These are phyloP conservation scores for Colletotrichum sp. DNA, from an alignment of 2,329 filamentous ascomycete species.

Conservation along the genomic window DNA sequence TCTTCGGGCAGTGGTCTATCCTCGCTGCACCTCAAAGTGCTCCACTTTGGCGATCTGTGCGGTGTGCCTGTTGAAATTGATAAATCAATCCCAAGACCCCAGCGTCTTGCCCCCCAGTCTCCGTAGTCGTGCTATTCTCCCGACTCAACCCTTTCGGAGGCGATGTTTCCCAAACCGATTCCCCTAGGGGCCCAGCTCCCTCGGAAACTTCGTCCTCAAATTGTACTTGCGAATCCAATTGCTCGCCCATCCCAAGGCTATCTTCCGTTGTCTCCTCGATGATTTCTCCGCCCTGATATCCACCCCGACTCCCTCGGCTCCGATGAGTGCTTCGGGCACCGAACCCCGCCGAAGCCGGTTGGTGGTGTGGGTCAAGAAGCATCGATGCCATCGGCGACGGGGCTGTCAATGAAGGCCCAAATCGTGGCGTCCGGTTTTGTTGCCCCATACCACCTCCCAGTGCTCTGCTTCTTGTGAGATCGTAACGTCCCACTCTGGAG, in stretches of 20 bases:
- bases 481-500: conserved; percentile 52
- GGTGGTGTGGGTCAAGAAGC: conserved; percentile 77
- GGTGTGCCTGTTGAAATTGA: conserved; percentile 62
- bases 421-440: conserved; percentile 44
- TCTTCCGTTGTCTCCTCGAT: conserved; percentile 62
- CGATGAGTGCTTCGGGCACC: conserved; percentile 52
- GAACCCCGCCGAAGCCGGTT: conserved; percentile 59
- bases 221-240: conserved; percentile 59
- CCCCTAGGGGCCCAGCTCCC: conserved; percentile 55
- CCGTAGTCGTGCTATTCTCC: conserved; percentile 54
- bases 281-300: conserved; percentile 54
- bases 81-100: conserved; percentile 64
- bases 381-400: conserved; percentile 75
- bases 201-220: conserved; percentile 61
- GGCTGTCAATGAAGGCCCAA: conserved; percentile 49
- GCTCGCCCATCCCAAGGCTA: conserved; percentile 38
- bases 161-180: conserved; percentile 65
- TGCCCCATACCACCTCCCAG: conserved; percentile 36
- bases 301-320: conserved; percentile 47
- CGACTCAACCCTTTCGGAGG: conserved; percentile 55
- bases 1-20: neutral
- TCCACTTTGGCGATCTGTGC: conserved; percentile 51
- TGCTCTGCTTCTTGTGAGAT: conserved; percentile 48
- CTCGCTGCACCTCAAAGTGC: neutral
- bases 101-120: conserved; percentile 51